Conservation (phyloP, 768 basidiomycete genomes). For the Lactarius akahatsu region DNA sequence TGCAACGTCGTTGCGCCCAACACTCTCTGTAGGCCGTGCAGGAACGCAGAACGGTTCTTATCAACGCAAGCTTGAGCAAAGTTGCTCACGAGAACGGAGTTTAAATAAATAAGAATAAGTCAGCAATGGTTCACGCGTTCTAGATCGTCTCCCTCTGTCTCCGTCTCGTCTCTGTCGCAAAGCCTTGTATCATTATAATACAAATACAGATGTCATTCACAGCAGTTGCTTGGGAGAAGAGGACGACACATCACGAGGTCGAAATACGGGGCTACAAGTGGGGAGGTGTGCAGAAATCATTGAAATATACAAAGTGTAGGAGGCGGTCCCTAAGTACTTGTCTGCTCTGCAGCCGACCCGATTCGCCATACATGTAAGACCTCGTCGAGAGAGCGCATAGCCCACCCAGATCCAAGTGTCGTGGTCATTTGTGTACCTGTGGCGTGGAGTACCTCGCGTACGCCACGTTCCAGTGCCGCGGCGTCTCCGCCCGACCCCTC, state of each 20-base stretch:
- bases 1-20: neutral
- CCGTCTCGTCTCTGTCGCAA: neutral
- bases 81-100: neutral
- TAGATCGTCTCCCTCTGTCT: neutral
- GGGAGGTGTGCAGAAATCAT: neutral
- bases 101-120: neutral
- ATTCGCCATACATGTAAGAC: slow-evolving; percentile 57
- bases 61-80: slow-evolving; percentile 14
- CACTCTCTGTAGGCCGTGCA: slow-evolving; percentile 18
- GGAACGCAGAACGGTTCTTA: slow-evolving; percentile 16
- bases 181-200: neutral
- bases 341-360: neutral
- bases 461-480: slow-evolving; percentile 49
- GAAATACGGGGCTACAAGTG: neutral
- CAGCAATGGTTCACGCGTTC: neutral
- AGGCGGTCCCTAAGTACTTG: neutral
- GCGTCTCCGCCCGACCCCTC: slow-evolving; percentile 45
- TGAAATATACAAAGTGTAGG: neutral
- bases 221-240: neutral
- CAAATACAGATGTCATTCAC: neutral
- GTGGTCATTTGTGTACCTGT: slow-evolving; percentile 82
- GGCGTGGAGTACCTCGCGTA: slow-evolving; percentile 82
- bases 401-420: slow-evolving; percentile 69
- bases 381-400: slow-evolving; percentile 65
- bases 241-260: neutral